Evolutionary conservation across 805 yeast species (phyloP), one percentile per base, ranked within the genome.

Genomic region (Teunomyces gatunensis): DNA sequence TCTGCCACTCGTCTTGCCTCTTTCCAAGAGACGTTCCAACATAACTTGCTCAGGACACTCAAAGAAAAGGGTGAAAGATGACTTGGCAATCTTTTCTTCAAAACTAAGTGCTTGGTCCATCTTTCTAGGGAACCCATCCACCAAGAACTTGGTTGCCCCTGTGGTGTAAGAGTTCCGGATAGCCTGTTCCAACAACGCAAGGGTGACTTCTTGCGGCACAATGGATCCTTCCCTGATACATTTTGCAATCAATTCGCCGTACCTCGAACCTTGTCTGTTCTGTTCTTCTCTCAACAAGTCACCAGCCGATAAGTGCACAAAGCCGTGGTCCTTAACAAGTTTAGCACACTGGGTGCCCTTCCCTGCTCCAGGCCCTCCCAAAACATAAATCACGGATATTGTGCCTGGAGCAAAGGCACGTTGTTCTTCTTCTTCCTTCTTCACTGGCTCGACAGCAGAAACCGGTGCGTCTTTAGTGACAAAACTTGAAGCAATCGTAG

Each of bases 331-430:
- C 17, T 78, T 69, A 39, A 92, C 97, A 47, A 92, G 76, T 61
- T 82, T 87, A 28, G 84, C 85, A 73, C 97, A 89, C 69, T 92
- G 99, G 1, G 99, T 92, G 48, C 99, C 98, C 64, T 94, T 94
- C 39, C 99, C 98, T 25, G 96, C 88, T 17, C 98, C 98, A 4
- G 98, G 98, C 3, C 98, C 98, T 39, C 99, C 99, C 28, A 92
- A 79, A 15, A 92, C 97, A 65, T 89, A 92, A 23, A 91, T 77
- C 4, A 92, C 96, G 23, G 87, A 81, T 25, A 87, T 83, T 47
- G 88, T 84, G 34, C 82, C 81, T 2, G 78, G 76, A 7, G 78
- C 69, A 62, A 87, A 87, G 0, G 85, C 82, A 37, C 20, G 28
- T 13, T 21, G 9, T 12, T 4, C 17, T 35, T 27, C 52, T 50